Evolutionary conservation across 1,284 basidiomycete species (phyloP).

Genomic region (Microstroma glucosiphilum): DNA sequence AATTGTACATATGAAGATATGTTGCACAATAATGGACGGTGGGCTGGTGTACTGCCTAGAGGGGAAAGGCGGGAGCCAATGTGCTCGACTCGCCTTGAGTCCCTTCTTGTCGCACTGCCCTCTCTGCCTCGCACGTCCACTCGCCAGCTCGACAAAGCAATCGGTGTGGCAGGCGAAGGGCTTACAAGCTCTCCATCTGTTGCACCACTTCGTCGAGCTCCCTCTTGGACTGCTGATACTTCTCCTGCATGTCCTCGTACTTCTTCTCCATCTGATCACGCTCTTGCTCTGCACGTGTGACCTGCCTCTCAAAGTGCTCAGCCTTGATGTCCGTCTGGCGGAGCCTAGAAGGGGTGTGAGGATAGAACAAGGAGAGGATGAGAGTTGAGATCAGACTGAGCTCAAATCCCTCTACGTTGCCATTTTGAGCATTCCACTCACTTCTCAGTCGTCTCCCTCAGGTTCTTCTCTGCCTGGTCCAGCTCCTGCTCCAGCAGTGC

Average conservation of each 20-base stretch:
- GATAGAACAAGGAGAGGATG: neutral
- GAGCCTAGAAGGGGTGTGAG: constrained; percentile 60
- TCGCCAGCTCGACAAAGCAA: no score
- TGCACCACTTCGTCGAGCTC: constrained; percentile 82
- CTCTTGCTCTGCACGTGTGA: constrained; percentile 80
- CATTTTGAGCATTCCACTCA: constrained; percentile 56
- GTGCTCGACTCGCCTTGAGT: no score
- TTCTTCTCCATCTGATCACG: constrained; percentile 91
- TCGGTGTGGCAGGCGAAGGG: no score
- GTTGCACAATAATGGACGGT: no score
- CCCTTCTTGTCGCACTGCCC: no score
- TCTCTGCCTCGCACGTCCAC: no score
- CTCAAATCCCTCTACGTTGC: neutral
- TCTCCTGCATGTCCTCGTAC: constrained; percentile 73
- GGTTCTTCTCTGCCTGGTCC: constrained; percentile 89
- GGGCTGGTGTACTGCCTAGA: no score
- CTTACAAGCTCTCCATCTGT: constrained; percentile 73
- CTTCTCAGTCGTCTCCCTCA: constrained; percentile 96
- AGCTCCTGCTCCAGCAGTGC: constrained; percentile 90
- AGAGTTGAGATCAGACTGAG: constrained; percentile 20
- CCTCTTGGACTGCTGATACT: constrained; percentile 69
- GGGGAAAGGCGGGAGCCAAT: no score
- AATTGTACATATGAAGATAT: no score
- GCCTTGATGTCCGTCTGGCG: constrained; percentile 97
- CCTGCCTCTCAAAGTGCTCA: constrained; percentile 93